Evolutionary conservation across 2,329 filamentous ascomycete genomes (phyloP).

Genomic region (Xylaria hypoxylon): DNA sequence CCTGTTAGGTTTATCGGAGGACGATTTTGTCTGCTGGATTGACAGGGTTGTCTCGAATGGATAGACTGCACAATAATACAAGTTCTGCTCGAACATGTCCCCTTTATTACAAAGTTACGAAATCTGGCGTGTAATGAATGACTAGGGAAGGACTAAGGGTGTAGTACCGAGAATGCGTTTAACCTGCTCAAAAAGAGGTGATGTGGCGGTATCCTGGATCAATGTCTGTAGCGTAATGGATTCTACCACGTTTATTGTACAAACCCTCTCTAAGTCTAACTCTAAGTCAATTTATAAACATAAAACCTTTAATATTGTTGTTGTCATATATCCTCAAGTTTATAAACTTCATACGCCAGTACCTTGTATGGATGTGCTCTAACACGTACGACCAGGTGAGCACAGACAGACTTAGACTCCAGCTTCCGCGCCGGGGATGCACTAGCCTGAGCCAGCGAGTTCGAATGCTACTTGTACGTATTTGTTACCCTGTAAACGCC

Average conservation of each 20-base stretch:
- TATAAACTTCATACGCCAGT: too few relatives aligned
- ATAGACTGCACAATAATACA: constrained; percentile 24
- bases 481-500: too few relatives aligned
- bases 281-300: too few relatives aligned
- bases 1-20: constrained; percentile 7
- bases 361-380: too few relatives aligned
- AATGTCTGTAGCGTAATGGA: not conserved
- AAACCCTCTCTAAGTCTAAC: not conserved
- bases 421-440: too few relatives aligned
- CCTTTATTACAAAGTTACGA: not conserved
- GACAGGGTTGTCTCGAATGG: constrained; percentile 19
- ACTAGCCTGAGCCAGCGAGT: too few relatives aligned
- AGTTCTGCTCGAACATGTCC: not conserved
- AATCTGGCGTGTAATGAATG: too few relatives aligned
- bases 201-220: not conserved
- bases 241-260: not conserved
- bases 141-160: not conserved
- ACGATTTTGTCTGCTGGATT: constrained; percentile 13
- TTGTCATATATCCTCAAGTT: too few relatives aligned
- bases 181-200: not conserved
- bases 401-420: too few relatives aligned
- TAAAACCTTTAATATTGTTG: too few relatives aligned
- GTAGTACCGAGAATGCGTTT: not conserved
- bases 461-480: too few relatives aligned
- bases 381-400: too few relatives aligned